These are phyloP conservation scores for Phylloporus sp. DNA, from an alignment of 768 basidiomycete genomes.

Conservation along the genomic window DNA sequence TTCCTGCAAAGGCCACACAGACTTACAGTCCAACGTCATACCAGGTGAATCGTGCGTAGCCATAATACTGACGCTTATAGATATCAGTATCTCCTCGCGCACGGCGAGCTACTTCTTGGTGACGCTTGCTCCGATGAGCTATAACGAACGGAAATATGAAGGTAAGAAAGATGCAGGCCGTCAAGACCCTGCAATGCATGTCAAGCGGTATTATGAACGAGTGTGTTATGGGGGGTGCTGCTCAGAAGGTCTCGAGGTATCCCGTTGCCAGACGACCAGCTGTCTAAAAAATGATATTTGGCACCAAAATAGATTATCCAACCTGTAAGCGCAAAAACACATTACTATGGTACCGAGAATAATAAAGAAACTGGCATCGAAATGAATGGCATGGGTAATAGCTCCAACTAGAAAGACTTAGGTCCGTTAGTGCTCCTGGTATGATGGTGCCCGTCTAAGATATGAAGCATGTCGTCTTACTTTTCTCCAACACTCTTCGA, in stretches of 20 bases:
- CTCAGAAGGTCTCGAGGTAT: slow-evolving; percentile 3
- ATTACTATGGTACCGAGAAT: slow-evolving; percentile 4
- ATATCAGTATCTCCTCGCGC: slow-evolving; percentile 39
- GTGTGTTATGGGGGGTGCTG: slow-evolving; percentile 14
- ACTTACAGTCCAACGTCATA: slow-evolving; percentile 54
- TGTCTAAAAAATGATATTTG: neutral
- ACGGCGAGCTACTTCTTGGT: slow-evolving; percentile 49
- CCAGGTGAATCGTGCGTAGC: slow-evolving; percentile 46
- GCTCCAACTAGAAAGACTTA: slow-evolving; percentile 11
- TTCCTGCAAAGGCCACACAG: neutral
- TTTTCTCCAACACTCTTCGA: slow-evolving; percentile 7
- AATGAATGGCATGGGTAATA: slow-evolving; percentile 28
- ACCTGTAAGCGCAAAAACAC: neutral
- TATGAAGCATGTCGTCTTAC: slow-evolving; percentile 14
- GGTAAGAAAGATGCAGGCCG: slow-evolving; percentile 34
- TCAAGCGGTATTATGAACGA: slow-evolving; percentile 20
- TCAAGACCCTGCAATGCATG: slow-evolving; percentile 22
- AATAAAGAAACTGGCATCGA: slow-evolving; percentile 4
- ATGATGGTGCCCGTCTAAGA: slow-evolving; percentile 18
- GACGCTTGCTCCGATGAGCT: slow-evolving; percentile 36
- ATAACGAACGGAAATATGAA: slow-evolving; percentile 33
- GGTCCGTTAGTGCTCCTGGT: slow-evolving; percentile 19
- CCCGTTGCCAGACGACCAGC: slow-evolving; percentile 18
- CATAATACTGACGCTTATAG: slow-evolving; percentile 35
- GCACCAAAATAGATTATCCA: slow-evolving; percentile 10